Conservation (phyloP, 2,329 filamentous ascomycete genomes). For the Purpureocillium lavendulum region DNA sequence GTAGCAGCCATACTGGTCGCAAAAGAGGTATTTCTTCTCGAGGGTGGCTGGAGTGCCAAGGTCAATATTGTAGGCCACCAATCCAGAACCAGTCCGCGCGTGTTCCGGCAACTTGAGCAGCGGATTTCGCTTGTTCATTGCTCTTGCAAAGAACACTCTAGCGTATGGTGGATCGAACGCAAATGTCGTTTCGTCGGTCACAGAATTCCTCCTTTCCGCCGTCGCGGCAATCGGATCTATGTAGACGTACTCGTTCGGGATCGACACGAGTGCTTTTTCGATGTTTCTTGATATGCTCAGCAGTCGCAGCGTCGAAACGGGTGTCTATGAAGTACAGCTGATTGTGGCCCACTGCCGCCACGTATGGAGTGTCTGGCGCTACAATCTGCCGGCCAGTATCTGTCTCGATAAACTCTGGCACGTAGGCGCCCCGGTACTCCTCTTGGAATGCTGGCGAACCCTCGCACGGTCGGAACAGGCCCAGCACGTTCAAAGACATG, state of each 20-base stretch:
- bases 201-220: not conserved
- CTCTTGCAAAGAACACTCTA: slow-evolving; percentile 7
- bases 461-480: slow-evolving; percentile 1
- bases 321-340: slow-evolving; percentile 10
- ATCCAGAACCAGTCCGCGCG: slow-evolving; percentile 3
- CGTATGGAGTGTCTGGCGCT: slow-evolving; percentile 9
- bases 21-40: no score
- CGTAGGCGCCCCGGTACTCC: slow-evolving; percentile 5
- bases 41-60: no score
- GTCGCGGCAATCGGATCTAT: slow-evolving; percentile 3
- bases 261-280: slow-evolving; percentile 4
- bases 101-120: slow-evolving; percentile 5
- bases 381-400: slow-evolving; percentile 7
- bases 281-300: slow-evolving; percentile 8
- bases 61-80: slow-evolving; percentile 5
- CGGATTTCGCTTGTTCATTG: slow-evolving; percentile 8
- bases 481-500: slow-evolving; percentile 1
- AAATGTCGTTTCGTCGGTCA: slow-evolving; percentile 5
- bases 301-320: slow-evolving; percentile 3
- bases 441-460: slow-evolving; percentile 4
- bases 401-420: slow-evolving; percentile 4
- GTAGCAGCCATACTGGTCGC: no score
- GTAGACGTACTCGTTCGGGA: not conserved
- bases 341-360: slow-evolving; percentile 7
- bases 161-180: slow-evolving; percentile 8